A percentile compares a stretch with the other conserved stretches of the same genome.
Evolutionary conservation across 208 protist genomes (phyloP).

Genomic region (Vickermania ingenoplastis): DNA sequence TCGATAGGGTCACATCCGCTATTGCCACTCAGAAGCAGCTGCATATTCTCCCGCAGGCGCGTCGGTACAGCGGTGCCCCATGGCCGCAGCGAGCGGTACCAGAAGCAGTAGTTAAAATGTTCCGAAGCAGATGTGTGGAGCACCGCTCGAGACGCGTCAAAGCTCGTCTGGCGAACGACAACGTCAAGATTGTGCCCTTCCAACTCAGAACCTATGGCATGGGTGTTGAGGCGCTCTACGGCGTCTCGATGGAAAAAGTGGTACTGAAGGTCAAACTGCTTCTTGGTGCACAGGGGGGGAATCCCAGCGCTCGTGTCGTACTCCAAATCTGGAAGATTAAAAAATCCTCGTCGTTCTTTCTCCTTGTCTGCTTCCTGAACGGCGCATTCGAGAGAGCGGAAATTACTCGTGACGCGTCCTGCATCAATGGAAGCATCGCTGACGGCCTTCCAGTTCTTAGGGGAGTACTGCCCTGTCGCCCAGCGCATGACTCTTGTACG

Average conservation of each 20-base stretch:
- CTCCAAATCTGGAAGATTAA: conserved; percentile 52
- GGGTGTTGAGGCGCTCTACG: conserved; percentile 58
- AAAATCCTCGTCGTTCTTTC: conserved; percentile 49
- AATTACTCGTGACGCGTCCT: conserved; percentile 27
- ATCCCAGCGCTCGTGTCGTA: conserved; percentile 51
- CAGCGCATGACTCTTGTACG: too few relatives aligned
- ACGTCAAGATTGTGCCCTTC: conserved; percentile 79
- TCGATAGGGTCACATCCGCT: conserved; percentile 49
- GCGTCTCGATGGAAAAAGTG: conserved; percentile 72
- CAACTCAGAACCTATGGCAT: conserved; percentile 63
- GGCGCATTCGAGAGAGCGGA: conserved; percentile 49
- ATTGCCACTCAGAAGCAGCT: conserved; percentile 63
- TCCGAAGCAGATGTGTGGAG: conserved; percentile 62
- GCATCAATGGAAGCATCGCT: neutral
- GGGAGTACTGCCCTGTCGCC: too few relatives aligned
- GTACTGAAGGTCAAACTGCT: conserved; percentile 74
- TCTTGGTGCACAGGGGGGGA: conserved; percentile 46
- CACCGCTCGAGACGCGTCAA: conserved; percentile 66
- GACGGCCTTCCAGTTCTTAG: neutral
- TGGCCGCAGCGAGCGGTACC: conserved; percentile 74
- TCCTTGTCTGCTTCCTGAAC: conserved; percentile 27
- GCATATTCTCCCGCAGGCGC: conserved; percentile 51
- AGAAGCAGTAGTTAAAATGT: conserved; percentile 90
- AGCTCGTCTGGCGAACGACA: conserved; percentile 66
- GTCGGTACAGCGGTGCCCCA: conserved; percentile 66